Base-by-base conservation (phyloP, 2,329 filamentous ascomycete species). In the Fusarium sp. region DNA sequence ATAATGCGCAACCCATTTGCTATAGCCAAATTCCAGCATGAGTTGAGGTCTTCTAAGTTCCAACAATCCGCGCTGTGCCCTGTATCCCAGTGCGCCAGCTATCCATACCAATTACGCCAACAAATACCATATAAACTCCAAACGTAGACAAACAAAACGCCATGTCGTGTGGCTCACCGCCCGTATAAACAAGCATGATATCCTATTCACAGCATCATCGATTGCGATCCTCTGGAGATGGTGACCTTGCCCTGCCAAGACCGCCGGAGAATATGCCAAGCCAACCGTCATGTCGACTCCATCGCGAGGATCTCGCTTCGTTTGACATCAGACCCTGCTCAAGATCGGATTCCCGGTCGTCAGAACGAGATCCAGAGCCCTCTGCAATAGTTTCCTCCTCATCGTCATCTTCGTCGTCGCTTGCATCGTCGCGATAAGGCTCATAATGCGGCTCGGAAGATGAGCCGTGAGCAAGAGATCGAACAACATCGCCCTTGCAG, bases 401-500 rank as follows among this genome's bases (percentile, higher is more conserved):
- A 15, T 74, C 70, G 11, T 83, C 82, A 36, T 81, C 85, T 11
- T 86, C 71, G 15, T 72, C 72, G 26, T 75, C 71, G 22, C 83
- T 83, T 49, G 80, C 85, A 55, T 88, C 85, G 57, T 88, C 86
- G n/a, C 79, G 83, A 62, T 87, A 88, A 3, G 84, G 80, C 45
- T 87, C 86, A 60, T 88, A 87, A 33, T 84, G 80, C 17, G 85
- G 85, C 40, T 80, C 82, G 4, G 84, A 86, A 7, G 84, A 80
- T 15, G 83, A 81, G 11, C 84, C 84, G 33, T 83, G 84, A 19
- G 89, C 86, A 68, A 94, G 79, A 10, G 88, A 90, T 31, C 87
- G 84, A 17, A 99, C 95, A 36, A 99, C 96, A 77, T 99, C 96
- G 49, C 94, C 94, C 83, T 99, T 99, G 83, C 96, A 99, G 64